Base-by-base conservation (phyloP, 148 eudicot genomes). In the Silene conica region DNA sequence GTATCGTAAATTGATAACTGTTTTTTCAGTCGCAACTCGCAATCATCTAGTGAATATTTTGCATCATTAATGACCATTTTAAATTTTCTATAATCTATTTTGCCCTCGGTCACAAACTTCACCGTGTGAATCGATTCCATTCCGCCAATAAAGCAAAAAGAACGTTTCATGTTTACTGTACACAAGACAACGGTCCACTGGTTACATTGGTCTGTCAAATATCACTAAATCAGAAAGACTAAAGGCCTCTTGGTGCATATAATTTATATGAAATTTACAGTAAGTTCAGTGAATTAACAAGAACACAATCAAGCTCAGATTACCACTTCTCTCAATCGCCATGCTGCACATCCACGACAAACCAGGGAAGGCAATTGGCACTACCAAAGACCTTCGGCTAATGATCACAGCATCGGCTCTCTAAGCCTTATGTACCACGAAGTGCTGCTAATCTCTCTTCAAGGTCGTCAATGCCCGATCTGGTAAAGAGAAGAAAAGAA, bases 361-460 rank as follows among this genome's bases (percentile, higher is more conserved):
- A 38, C 43, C 43, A 38, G 43, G 43, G 43, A 5, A 38, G 43
- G 43, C 9, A 7, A 6, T 38, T 38, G 43, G 43, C 43, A 38
- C 43, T 38, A 38, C 8, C 8, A 5, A 38, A 7, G 43, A 38
- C 8, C 8, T 38, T 7, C 43, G 8, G 8, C 43, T 38, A 38
- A 31, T 31, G 5, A 31, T 25, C 19, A 59, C 21, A 7, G 15
- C 3, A 23, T 55, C 68, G 21, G 21, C 21, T 43, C 69, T 1
- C 43, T 57, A 20, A 23, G 19, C 63, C 64, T 87, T 86, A 88
- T 46, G 88, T 79, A 70, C 88, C 91, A 74, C 96, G 83, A 59
- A 93, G 96, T 60, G 98, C 96, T 26, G 94, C 96, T 86, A 93
- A 79, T 84, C 98, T 85, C 82, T 90, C 82, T 78, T 93, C 98